Conservation (phyloP, 2,329 filamentous ascomycete species). For the Phaeosphaeriaceae sp. region DNA sequence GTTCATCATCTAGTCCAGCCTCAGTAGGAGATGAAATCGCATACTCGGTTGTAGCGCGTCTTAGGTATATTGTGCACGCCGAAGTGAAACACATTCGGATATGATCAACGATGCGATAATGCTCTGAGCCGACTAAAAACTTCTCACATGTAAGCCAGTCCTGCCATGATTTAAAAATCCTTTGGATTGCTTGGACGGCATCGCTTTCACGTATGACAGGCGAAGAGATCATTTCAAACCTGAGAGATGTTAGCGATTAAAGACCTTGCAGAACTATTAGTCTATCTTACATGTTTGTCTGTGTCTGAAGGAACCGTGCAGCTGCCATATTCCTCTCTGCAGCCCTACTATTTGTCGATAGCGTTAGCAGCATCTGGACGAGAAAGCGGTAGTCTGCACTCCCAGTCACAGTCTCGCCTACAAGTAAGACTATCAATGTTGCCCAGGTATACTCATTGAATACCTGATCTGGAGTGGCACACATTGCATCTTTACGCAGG, state of each 20-base stretch:
- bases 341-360: constrained; percentile 17
- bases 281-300: constrained; percentile 9
- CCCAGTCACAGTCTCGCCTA: constrained; percentile 52
- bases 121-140: constrained; percentile 10
- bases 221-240: constrained; percentile 24
- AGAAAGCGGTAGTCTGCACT: constrained; percentile 49
- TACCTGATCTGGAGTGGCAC: constrained; percentile 31
- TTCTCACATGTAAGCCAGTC: constrained; percentile 17
- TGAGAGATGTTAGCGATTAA: not conserved
- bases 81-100: constrained; percentile 22
- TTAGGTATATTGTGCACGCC: constrained; percentile 20
- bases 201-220: constrained; percentile 20
- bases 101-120: constrained; percentile 11
- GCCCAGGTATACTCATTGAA: constrained; percentile 49
- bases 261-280: not conserved
- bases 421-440: constrained; percentile 48
- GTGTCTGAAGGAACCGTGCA: constrained; percentile 6
- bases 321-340: not conserved
- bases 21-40: not conserved
- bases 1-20: not conserved
- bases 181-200: constrained; percentile 13
- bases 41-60: constrained; percentile 12
- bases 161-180: constrained; percentile 13
- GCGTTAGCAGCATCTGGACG: constrained; percentile 45
- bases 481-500: constrained; percentile 42